Percentiles rank a stretch among this genome's conserved stretches.
These are phyloP conservation scores for Erucastrum elatum DNA, from an alignment of 345 rosid species.

Conservation along the genomic window DNA sequence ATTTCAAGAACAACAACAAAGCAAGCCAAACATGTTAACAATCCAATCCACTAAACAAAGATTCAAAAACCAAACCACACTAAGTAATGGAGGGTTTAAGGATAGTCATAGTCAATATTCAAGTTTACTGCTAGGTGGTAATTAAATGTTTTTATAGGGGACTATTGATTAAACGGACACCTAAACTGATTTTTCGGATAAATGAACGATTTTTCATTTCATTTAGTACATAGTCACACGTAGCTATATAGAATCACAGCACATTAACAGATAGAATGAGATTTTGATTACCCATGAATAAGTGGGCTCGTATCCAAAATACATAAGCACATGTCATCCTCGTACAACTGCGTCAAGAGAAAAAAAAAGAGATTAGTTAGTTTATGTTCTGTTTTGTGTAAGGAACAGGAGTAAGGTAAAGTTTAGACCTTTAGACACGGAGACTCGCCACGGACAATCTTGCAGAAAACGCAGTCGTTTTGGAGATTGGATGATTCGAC, in stretches of 20 bases:
- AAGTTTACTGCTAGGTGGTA: not conserved
- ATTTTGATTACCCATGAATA: constrained; percentile 80
- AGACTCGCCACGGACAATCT: constrained; percentile 72
- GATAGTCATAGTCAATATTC: not conserved
- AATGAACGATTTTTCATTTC: too few relatives aligned
- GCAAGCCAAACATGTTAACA: not conserved
- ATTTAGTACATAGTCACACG: too few relatives aligned
- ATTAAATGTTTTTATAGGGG: too few relatives aligned
- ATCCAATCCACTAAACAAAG: not conserved
- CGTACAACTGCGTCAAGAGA: constrained; percentile 64
- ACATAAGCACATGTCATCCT: constrained; percentile 86
- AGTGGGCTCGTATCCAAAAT: constrained; percentile 82
- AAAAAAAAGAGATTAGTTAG: not conserved
- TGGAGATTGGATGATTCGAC: constrained; percentile 12
- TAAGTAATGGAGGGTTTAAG: not conserved
- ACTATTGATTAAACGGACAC: too few relatives aligned
- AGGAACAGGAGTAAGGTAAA: not conserved
- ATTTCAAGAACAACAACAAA: not conserved
- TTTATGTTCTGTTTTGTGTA: not conserved
- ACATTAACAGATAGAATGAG: not conserved
- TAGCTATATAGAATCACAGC: not conserved
- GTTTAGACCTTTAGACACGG: constrained; percentile 64
- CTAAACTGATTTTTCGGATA: too few relatives aligned
- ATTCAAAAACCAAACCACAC: not conserved
- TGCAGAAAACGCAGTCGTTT: constrained; percentile 79